These are phyloP conservation scores for Selenicereus undatus DNA, from an alignment of 148 eudicot genomes.

Conservation along the genomic window DNA sequence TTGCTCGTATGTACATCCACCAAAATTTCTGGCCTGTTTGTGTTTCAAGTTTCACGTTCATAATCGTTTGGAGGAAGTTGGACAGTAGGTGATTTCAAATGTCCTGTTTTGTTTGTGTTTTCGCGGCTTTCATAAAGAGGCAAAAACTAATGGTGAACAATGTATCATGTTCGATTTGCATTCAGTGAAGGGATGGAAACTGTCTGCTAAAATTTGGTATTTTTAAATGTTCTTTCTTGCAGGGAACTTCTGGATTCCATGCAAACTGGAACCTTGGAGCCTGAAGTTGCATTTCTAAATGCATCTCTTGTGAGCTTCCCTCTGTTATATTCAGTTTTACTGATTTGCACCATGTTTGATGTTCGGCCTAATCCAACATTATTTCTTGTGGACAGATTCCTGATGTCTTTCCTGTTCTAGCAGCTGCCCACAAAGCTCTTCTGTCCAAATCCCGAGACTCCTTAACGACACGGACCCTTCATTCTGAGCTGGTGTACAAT, in stretches of 20 bases:
- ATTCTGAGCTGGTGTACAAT: conserved; percentile 91
- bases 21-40: not conserved
- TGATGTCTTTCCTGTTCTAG: conserved; percentile 83
- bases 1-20: too few species aligned
- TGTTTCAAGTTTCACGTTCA: not conserved
- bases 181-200: not conserved
- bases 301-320: conserved; percentile 69
- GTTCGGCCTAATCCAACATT: conserved; percentile 11
- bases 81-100: not conserved
- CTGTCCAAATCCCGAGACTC: conserved; percentile 67
- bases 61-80: not conserved
- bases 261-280: conserved; percentile 90
- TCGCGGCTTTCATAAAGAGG: too few species aligned
- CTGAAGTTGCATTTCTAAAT: conserved; percentile 88
- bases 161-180: not conserved
- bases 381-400: conserved; percentile 52
- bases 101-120: not conserved
- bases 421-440: conserved; percentile 84
- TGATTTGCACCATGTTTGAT: not conserved
- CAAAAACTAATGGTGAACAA: not conserved
- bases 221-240: conserved; percentile 19
- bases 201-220: not conserved
- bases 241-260: conserved; percentile 83
- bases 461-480: conserved; percentile 72
- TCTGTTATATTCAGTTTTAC: not conserved